Conservation (phyloP, 768 basidiomycete genomes). For the Hericium rajendrae region DNA sequence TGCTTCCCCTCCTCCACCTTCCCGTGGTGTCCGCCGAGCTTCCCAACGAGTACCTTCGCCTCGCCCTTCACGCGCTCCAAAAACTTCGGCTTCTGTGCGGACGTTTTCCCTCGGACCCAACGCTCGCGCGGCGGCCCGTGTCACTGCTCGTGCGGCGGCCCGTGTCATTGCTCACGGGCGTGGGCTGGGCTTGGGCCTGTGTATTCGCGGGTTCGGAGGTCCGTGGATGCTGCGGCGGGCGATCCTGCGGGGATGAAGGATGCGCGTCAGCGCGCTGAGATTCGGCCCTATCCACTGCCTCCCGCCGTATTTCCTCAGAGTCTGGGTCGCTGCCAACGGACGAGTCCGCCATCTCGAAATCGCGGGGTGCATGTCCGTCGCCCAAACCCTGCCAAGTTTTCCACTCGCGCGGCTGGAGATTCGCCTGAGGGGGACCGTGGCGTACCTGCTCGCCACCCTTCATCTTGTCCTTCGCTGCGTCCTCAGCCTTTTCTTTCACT, state of each 20-base stretch:
- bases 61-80: conserved; percentile 4
- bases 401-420: background rate
- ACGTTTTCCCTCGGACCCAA: background rate
- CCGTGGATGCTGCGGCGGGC: background rate
- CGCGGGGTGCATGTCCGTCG: too few species aligned
- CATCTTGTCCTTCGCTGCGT: background rate
- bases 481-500: background rate
- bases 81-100: background rate
- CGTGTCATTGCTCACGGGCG: background rate
- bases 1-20: conserved; percentile 5
- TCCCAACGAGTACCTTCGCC: conserved; percentile 2
- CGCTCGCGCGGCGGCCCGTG: background rate
- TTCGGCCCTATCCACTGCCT: too few species aligned
- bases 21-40: background rate
- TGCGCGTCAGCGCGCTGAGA: background rate
- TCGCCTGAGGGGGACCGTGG: background rate
- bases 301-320: too few species aligned
- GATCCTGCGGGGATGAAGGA: background rate
- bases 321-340: too few species aligned
- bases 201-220: background rate
- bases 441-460: background rate
- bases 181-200: background rate
- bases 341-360: too few species aligned
- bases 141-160: background rate
- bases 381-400: background rate